phyloP scores from a whole-genome alignment of 202 grass and related monocot species.

The Panicum virgatum region DNA sequence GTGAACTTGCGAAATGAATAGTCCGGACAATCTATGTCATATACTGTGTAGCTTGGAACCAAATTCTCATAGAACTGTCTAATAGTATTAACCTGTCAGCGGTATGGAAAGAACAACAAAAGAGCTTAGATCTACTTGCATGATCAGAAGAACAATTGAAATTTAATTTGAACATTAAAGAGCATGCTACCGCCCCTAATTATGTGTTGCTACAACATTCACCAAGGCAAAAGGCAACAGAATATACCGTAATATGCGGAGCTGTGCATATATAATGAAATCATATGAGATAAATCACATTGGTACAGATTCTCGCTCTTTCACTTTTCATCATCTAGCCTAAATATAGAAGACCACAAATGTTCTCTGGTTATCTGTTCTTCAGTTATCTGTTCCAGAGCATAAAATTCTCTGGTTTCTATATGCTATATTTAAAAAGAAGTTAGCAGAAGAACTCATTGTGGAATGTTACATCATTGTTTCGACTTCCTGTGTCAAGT shows the following conservation, averaged over 20 bases:
- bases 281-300: neutral
- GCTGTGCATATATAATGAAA: neutral
- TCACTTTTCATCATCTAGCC: neutral
- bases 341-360: neutral
- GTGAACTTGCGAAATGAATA: constrained; percentile 87
- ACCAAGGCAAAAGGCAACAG: neutral
- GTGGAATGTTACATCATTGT: neutral
- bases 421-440: neutral
- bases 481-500: neutral
- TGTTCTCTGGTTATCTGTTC: no score
- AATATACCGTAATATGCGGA: neutral
- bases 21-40: constrained; percentile 84
- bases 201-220: neutral
- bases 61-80: constrained; percentile 96
- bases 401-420: neutral
- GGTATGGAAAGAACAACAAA: constrained; percentile 1
- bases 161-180: constrained; percentile 7
- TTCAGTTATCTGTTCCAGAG: neutral
- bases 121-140: neutral
- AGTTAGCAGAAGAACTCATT: neutral
- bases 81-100: constrained; percentile 67
- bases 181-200: neutral
- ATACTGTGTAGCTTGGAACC: constrained; percentile 74
- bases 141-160: neutral
- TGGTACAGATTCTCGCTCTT: neutral